These are phyloP conservation scores for Penicillium rolfsii DNA, from an alignment of 2,329 filamentous ascomycete genomes.

Conservation along the genomic window DNA sequence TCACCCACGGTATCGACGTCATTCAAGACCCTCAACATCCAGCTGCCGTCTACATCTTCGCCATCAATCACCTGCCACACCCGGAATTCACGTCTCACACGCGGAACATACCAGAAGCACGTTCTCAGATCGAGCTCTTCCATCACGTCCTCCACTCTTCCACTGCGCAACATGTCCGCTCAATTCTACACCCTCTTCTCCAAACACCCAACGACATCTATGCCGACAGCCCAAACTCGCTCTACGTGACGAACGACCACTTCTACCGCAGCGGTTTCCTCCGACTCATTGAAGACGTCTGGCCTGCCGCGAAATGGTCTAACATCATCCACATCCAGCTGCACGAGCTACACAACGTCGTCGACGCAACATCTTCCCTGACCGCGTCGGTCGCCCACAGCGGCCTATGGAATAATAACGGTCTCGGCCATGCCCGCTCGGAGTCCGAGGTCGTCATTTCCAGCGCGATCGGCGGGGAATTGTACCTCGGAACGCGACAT, in stretches of 20 bases:
- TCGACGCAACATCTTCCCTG: constrained; percentile 42
- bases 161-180: constrained; percentile 54
- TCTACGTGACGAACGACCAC: constrained; percentile 66
- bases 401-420: constrained; percentile 60
- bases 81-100: constrained; percentile 38
- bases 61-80: constrained; percentile 63
- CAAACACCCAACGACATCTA: constrained; percentile 63
- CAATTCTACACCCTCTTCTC: constrained; percentile 58
- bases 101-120: constrained; percentile 43
- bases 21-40: constrained; percentile 52
- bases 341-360: constrained; percentile 21
- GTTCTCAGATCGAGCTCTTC: constrained; percentile 63
- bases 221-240: constrained; percentile 50
- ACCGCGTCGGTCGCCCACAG: constrained; percentile 50
- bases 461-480: constrained; percentile 50
- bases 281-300: constrained; percentile 54
- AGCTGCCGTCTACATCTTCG: constrained; percentile 61
- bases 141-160: constrained; percentile 54
- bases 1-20: constrained; percentile 65
- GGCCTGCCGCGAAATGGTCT: constrained; percentile 53
- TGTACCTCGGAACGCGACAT: constrained; percentile 47
- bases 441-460: constrained; percentile 38
- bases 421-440: constrained; percentile 55
- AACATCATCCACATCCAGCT: constrained; percentile 53
- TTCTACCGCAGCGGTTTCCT: constrained; percentile 54